phyloP scores from a whole-genome alignment of 2,329 filamentous ascomycete species.

The Botrytis elliptica region DNA sequence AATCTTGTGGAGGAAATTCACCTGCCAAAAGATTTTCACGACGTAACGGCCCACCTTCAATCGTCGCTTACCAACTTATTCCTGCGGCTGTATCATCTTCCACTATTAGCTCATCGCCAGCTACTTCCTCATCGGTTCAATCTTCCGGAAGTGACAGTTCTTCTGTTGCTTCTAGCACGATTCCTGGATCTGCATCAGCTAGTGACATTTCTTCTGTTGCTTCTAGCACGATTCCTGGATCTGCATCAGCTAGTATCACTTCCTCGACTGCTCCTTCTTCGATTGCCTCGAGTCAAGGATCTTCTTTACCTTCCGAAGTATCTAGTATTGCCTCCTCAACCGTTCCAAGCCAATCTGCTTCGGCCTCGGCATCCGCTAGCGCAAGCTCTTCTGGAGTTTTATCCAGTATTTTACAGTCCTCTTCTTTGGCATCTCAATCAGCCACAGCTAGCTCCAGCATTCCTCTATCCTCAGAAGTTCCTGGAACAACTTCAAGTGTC shows the following conservation, averaged over 20 bases:
- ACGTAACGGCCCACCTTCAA: not conserved
- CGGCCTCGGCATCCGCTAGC: not conserved
- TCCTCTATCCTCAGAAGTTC: not conserved
- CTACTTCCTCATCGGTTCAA: not conserved
- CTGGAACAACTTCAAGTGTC: not conserved
- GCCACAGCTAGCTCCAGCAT: not conserved
- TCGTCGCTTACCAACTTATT: not conserved
- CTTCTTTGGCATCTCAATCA: not conserved
- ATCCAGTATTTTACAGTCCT: not conserved
- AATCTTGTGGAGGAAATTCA: constrained; percentile 12
- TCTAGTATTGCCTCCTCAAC: not conserved
- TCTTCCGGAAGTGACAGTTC: not conserved
- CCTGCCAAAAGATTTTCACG: not conserved
- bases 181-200: not conserved
- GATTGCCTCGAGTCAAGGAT: not conserved
- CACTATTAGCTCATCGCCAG: not conserved
- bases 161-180: not conserved
- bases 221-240: not conserved
- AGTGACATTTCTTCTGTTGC: not conserved
- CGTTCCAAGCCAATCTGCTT: not conserved
- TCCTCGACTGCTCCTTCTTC: not conserved
- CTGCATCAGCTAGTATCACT: not conserved
- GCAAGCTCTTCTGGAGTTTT: not conserved
- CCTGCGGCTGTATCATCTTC: not conserved
- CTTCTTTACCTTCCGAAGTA: not conserved